Evolutionary conservation across 1,284 basidiomycete species (phyloP), one percentile per base, ranked within the genome.

Genomic region (Coniophora puteana): DNA sequence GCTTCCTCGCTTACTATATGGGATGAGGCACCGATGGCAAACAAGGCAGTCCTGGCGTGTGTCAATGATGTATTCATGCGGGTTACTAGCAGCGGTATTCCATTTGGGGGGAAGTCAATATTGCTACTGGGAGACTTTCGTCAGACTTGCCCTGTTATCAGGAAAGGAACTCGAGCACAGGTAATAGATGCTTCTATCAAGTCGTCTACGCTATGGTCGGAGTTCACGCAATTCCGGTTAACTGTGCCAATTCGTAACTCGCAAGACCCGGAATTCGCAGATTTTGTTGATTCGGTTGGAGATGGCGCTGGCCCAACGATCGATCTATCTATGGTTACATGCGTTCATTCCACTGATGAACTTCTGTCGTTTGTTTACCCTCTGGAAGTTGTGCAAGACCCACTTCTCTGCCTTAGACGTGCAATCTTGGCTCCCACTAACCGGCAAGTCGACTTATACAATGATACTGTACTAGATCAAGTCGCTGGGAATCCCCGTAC

Each of bases 21-120:
- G 61, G 68, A 70, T 40, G 63, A 69, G 44, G 61, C 62, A 5
- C 66, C 67, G 0, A 68, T 67, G 64, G 60, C 61, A 6, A 67
- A 68, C 36, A 49, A 49, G 10, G 57, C 61, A 0, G 65, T 65
- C 2, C 35, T 66, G 1, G 34, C 47, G 3, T 67, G 66, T 40
- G 59, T 69, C n/a, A 63, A 70, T 20, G 51, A 57, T 4, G 26
- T 48, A 1, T 50, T 43, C 7, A 47, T 48, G 0, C 29, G 31
- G 1, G 34, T 52, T 6, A 56, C 49, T 42, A 21, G 36, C 2
- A 51, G 36, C 20, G 28, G 54, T 14, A 7, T 25, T 10, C 62
- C 62, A 0, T 69, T 69, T 47, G 64, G 67, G 5, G 65, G 63
- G 1, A 69, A 66, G 40, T 42, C 58, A 5, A 36, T 69, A 13